A percentile compares a stretch with the other conserved stretches of the same genome.
Conservation (phyloP, 2,329 filamentous ascomycete genomes). For the Cadophora sp. region DNA sequence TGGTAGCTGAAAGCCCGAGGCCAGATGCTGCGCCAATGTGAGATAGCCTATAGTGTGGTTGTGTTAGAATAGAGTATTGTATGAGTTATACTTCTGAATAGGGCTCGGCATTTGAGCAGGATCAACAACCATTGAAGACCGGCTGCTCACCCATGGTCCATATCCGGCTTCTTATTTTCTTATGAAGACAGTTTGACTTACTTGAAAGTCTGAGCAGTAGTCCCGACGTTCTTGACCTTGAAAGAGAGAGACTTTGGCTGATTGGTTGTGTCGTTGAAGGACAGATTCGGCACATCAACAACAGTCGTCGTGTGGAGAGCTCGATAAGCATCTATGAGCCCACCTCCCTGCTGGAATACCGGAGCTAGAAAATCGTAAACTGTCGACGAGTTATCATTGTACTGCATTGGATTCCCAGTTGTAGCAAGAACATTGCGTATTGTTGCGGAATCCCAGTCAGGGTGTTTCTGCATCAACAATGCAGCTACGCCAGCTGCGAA, state of each 20-base stretch:
- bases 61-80: no score
- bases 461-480: slow-evolving; percentile 35
- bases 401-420: slow-evolving; percentile 37
- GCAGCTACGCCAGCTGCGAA: slow-evolving; percentile 47
- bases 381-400: not conserved
- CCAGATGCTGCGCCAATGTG: not conserved
- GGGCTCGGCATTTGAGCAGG: no score
- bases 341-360: slow-evolving; percentile 47
- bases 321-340: slow-evolving; percentile 45
- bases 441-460: not conserved
- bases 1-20: slow-evolving; percentile 27
- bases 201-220: slow-evolving; percentile 29
- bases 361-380: slow-evolving; percentile 33
- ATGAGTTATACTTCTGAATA: no score
- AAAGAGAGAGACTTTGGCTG: not conserved
- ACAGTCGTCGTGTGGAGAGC: slow-evolving; percentile 39
- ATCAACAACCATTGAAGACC: no score
- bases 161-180: no score
- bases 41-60: not conserved
- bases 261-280: slow-evolving; percentile 12
- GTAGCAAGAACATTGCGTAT: slow-evolving; percentile 34
- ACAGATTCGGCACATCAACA: slow-evolving; percentile 4
- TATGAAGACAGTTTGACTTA: slow-evolving; percentile 25
- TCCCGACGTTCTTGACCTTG: slow-evolving; percentile 41
- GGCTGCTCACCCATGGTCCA: no score